Percentiles rank a stretch among this genome's conserved stretches.
phyloP scores from a whole-genome alignment of 2,329 filamentous ascomycete genomes.

The Diplodia mutila region DNA sequence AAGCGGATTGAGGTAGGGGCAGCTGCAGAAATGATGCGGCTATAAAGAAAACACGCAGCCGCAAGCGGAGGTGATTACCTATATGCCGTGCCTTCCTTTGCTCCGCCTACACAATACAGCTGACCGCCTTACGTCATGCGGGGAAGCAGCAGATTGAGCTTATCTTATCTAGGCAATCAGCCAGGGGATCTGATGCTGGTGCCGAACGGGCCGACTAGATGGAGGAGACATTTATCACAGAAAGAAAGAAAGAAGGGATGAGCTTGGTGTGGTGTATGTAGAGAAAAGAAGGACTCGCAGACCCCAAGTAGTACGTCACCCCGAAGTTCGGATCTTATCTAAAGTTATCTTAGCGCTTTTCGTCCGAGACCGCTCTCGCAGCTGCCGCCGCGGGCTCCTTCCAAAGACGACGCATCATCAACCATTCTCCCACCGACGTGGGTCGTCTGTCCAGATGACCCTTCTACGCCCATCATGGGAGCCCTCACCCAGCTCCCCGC shows the following conservation, averaged over 20 bases:
- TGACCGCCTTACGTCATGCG: conserved; percentile 7
- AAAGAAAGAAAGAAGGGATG: too few species aligned
- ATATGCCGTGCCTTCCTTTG: neutral
- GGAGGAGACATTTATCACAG: neutral
- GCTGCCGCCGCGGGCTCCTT: neutral
- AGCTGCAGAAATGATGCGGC: too few species aligned
- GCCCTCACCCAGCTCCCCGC: neutral
- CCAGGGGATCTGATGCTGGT: neutral
- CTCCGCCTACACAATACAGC: neutral
- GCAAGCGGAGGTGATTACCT: neutral
- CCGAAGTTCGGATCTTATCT: neutral
- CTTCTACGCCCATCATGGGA: neutral
- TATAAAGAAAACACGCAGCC: neutral
- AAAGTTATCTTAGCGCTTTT: conserved; percentile 11
- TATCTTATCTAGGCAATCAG: conserved; percentile 4
- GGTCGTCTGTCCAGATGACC: neutral
- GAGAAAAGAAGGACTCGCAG: too few species aligned
- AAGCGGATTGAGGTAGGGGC: neutral
- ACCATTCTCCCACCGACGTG: neutral
- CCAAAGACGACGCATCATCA: neutral
- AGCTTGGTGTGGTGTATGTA: too few species aligned
- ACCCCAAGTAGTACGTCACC: too few species aligned
- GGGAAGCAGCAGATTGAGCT: neutral
- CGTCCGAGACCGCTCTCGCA: neutral
- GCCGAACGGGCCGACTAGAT: neutral